Evolutionary conservation across 2,329 filamentous ascomycete genomes (phyloP).

Genomic region (Aureobasidium namibiae): DNA sequence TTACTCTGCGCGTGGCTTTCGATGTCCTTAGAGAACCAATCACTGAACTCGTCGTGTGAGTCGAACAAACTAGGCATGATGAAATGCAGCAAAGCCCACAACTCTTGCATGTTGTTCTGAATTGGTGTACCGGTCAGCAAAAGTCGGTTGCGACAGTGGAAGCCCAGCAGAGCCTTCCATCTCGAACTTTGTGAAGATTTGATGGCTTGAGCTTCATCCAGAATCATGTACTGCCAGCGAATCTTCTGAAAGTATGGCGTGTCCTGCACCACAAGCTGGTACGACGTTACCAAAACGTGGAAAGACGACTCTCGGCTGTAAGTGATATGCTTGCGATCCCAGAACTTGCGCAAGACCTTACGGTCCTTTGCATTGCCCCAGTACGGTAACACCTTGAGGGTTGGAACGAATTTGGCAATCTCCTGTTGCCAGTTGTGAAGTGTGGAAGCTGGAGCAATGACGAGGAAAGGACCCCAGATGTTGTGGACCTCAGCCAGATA

Average conservation of each 20-base stretch:
- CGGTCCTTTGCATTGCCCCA: constrained; percentile 93
- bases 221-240: constrained; percentile 99
- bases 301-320: constrained; percentile 91
- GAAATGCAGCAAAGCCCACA: constrained; percentile 96
- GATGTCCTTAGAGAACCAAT: constrained; percentile 93
- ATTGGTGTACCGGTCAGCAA: constrained; percentile 94
- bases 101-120: constrained; percentile 99
- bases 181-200: constrained; percentile 94
- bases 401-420: constrained; percentile 87
- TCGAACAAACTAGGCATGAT: constrained; percentile 99
- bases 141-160: constrained; percentile 90
- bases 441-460: constrained; percentile 92
- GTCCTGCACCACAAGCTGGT: constrained; percentile 93
- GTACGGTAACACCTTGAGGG: constrained; percentile 91
- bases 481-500: constrained; percentile 96
- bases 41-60: constrained; percentile 84
- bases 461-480: constrained; percentile 95
- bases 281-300: constrained; percentile 93
- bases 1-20: constrained; percentile 98
- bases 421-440: constrained; percentile 99
- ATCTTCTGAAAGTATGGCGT: constrained; percentile 98
- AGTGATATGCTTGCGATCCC: constrained; percentile 95
- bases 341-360: constrained; percentile 95
- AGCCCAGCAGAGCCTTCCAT: constrained; percentile 91
- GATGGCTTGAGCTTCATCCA: constrained; percentile 97